Evolutionary conservation across 2,329 filamentous ascomycete species (phyloP).

Genomic region (Neoarthrinium moseri): DNA sequence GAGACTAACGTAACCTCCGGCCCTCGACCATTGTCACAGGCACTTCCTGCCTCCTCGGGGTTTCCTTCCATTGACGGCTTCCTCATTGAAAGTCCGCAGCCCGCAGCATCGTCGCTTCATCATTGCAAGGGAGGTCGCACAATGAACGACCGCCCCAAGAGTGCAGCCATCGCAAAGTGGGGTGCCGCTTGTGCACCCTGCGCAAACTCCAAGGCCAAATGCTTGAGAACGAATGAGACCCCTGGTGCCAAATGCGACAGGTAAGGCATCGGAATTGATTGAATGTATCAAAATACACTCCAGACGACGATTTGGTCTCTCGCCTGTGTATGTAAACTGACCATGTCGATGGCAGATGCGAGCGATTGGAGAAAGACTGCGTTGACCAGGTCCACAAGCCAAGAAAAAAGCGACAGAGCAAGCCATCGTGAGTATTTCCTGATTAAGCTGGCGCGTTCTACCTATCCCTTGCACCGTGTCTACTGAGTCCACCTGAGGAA

Average conservation of each 20-base stretch:
- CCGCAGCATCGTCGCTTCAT: too few relatives aligned
- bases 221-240: conserved; percentile 38
- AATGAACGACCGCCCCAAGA: conserved; percentile 23
- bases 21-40: conserved; percentile 3
- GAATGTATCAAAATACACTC: conserved; percentile 9
- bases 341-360: conserved; percentile 36
- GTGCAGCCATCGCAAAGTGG: conserved; percentile 36
- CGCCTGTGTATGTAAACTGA: not conserved
- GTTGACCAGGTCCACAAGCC: conserved; percentile 45
- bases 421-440: conserved; percentile 44
- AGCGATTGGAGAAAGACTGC: conserved; percentile 47
- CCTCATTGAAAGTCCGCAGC: conserved; percentile 20
- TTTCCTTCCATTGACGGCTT: conserved; percentile 10
- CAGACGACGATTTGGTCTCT: not conserved
- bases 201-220: conserved; percentile 49
- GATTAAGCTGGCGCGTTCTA: not conserved
- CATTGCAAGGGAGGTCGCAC: too few relatives aligned
- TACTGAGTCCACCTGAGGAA: not conserved
- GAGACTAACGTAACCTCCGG: not conserved
- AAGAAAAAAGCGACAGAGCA: conserved; percentile 49
- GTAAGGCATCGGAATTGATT: conserved; percentile 17
- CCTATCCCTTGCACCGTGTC: not conserved
- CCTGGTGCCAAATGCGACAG: conserved; percentile 42
- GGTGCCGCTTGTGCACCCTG: conserved; percentile 48
- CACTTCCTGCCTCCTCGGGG: conserved; percentile 5